These are phyloP conservation scores for Psidium friedrichsthalianum DNA, from an alignment of 345 rosid genomes.

Conservation along the genomic window DNA sequence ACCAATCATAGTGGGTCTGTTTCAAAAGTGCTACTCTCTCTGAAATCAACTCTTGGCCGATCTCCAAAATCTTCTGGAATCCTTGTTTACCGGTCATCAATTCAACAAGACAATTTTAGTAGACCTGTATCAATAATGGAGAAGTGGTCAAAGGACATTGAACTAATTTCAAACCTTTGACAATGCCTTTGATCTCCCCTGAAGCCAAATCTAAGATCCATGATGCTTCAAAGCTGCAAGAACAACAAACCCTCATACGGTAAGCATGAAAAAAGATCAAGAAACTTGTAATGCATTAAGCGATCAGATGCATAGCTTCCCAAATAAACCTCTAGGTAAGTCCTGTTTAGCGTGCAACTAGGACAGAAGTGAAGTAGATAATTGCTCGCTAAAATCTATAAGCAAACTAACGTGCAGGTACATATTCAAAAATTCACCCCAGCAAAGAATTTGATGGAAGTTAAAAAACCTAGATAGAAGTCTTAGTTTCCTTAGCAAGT, in stretches of 20 bases:
- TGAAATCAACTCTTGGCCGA: slow-evolving; percentile 32
- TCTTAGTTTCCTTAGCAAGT: neutral
- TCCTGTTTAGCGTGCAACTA: neutral
- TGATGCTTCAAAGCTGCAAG: slow-evolving; percentile 61
- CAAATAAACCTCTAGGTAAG: neutral
- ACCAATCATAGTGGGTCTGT: slow-evolving; percentile 40
- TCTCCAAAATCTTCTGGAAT: slow-evolving; percentile 36
- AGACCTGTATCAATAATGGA: neutral
- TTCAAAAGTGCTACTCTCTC: slow-evolving; percentile 58
- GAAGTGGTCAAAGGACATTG: neutral
- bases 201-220: slow-evolving; percentile 67
- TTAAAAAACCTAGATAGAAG: neutral
- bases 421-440: neutral
- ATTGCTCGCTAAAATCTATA: neutral
- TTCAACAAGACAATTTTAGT: neutral
- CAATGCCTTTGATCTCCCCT: slow-evolving; percentile 54
- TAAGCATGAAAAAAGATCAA: neutral
- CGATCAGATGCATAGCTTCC: neutral
- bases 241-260: neutral
- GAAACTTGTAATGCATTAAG: neutral
- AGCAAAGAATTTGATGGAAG: neutral
- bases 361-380: neutral
- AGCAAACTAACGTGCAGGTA: neutral
- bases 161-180: slow-evolving; percentile 41
- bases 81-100: slow-evolving; percentile 19